phyloP scores from a whole-genome alignment of 2,329 filamentous ascomycete genomes.

The Cryphonectria parasitica region DNA sequence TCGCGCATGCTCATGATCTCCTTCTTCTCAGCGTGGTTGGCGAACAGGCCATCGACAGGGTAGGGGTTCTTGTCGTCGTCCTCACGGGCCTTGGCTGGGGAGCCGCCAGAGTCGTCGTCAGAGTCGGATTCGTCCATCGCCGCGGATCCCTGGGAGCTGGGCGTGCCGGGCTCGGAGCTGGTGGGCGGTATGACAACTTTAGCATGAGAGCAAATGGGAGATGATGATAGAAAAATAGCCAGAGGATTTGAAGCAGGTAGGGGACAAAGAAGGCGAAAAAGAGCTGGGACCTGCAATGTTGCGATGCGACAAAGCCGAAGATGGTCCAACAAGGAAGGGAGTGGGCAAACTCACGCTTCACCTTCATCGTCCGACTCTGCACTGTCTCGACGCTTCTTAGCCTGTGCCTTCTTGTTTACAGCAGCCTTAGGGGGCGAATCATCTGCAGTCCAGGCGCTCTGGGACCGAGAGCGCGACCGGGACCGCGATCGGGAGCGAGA shows the following conservation, averaged over 20 bases:
- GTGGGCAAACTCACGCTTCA: conserved; percentile 70
- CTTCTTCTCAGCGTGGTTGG: conserved; percentile 72
- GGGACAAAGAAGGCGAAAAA: neutral
- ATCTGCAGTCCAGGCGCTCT: conserved; percentile 29
- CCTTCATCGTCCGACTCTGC: conserved; percentile 75
- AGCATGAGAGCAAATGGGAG: conserved; percentile 15
- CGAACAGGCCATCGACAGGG: conserved; percentile 86
- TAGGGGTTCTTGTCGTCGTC: conserved; percentile 70
- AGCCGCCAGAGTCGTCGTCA: conserved; percentile 61
- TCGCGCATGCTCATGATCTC: conserved; percentile 86
- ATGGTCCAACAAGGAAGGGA: conserved; percentile 17
- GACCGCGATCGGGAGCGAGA: conserved; percentile 48
- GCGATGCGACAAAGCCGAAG: conserved; percentile 12
- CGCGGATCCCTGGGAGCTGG: conserved; percentile 76
- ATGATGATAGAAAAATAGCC: too few relatives aligned
- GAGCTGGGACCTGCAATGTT: neutral
- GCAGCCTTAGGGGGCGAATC: conserved; percentile 36
- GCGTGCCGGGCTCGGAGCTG: conserved; percentile 43
- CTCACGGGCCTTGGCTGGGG: conserved; percentile 46
- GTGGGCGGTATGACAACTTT: conserved; percentile 17
- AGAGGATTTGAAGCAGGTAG: neutral
- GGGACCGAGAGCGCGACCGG: conserved; percentile 41
- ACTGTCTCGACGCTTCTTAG: conserved; percentile 57
- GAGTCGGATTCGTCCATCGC: conserved; percentile 91
- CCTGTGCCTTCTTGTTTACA: conserved; percentile 39